Base-by-base conservation (phyloP, 441 rosid genomes). In the Croton laevigatus region DNA sequence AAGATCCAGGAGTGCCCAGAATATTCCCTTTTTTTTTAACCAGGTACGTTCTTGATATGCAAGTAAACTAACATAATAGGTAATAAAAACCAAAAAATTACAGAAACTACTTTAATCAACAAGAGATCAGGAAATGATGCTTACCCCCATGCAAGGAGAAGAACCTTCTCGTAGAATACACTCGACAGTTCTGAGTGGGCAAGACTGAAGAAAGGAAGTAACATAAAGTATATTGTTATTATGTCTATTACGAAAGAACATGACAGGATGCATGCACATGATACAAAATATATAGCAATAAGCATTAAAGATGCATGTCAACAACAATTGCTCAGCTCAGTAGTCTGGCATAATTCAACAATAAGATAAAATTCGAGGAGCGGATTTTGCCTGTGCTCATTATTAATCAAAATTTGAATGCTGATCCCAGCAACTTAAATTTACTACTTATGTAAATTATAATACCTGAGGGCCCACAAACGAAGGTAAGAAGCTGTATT, bases 401-500 rank as follows among this genome's bases (percentile, higher is more conserved):
- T 37, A 38, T 45, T 19, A 2, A 46, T 54, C 38, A 38, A 59
- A 22, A 54, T 19, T 44, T 64, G 48, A 76, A 42, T 46, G 51
- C 19, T 59, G 17, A 27, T 27, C 32, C 58, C 32, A 13, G 22
- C 38, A 19, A 48, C 48, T 65, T 67, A 8, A 36, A 46, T 52
- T 37, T 69, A 11, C 42, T 36, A 57, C 45, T 6, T 44, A 62
- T 78, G 68, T 75, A 95, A 27, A 57, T 45, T 8, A 44, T 62
- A 76, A 70, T 76, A 95, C 99, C 97, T 95, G 73, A 95, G 93
- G 17, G 99, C 96, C 99, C 99, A 93, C 57, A 89, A 77, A 32
- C 99, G 91, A 65, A 95, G 99, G 80, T 95, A 89, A 4, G 98
- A 95, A 59, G 99, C 99, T 58, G 99, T 95, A 80, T 93, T 95